A percentile compares a stretch with the other conserved stretches of the same genome.
Evolutionary conservation across 179 eudicot genomes (phyloP).

Genomic region (Amaranthus tricolor): DNA sequence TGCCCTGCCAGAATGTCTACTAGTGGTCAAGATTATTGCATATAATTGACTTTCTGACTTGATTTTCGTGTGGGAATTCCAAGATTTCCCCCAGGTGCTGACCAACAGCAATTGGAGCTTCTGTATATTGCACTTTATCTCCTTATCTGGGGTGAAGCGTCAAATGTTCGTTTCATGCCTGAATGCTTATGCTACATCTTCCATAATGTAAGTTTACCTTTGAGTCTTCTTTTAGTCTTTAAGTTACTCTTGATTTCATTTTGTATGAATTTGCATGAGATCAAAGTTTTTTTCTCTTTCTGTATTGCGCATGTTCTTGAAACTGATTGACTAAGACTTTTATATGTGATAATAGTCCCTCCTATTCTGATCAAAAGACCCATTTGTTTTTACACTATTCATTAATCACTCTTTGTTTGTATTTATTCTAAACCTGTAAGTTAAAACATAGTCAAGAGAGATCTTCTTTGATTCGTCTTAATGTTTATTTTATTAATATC

Average conservation of each 20-base stretch:
- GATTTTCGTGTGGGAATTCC: slow-evolving; percentile 19
- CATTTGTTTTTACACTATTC: too few species aligned
- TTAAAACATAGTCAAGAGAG: too few species aligned
- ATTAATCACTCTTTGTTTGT: too few species aligned
- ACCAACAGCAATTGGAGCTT: slow-evolving; percentile 66
- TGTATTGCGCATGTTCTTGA: neutral
- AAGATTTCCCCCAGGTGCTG: slow-evolving; percentile 58
- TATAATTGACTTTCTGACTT: slow-evolving; percentile 11
- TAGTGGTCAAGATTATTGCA: neutral
- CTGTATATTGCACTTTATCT: slow-evolving; percentile 90
- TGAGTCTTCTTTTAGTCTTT: neutral
- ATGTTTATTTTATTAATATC: too few species aligned
- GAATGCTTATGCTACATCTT: slow-evolving; percentile 97
- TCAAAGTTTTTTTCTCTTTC: neutral
- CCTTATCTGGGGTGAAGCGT: slow-evolving; percentile 99
- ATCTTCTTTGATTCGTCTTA: too few species aligned
- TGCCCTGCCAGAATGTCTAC: slow-evolving; percentile 1
- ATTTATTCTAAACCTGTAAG: too few species aligned
- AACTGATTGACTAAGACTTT: neutral
- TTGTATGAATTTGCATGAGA: slow-evolving; percentile 5
- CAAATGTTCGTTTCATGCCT: slow-evolving; percentile 95
- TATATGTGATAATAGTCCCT: neutral
- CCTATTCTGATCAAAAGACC: too few species aligned
- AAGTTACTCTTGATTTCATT: neutral
- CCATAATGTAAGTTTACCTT: slow-evolving; percentile 59